Evolutionary conservation across 352 stramenopile genomes (phyloP).

Genomic region (Phytophthora rubi): DNA sequence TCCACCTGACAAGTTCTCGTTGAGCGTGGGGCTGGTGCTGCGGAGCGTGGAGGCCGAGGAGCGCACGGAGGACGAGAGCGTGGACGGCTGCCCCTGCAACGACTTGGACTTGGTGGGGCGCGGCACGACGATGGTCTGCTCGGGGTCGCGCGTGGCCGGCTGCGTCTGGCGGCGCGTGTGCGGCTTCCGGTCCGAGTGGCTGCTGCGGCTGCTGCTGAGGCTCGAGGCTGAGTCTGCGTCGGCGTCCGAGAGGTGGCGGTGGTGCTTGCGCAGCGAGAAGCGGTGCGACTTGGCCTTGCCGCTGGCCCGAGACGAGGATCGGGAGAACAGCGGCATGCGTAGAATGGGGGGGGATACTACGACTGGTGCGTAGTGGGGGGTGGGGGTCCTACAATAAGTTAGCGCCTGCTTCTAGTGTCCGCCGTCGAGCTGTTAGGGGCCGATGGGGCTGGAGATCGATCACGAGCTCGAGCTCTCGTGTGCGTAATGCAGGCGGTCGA

Average conservation of each 20-base stretch:
- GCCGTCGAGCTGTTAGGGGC: no score
- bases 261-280: constrained; percentile 78
- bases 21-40: constrained; percentile 45
- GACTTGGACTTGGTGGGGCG: constrained; percentile 25
- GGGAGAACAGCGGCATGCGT: constrained; percentile 74
- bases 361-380: constrained; percentile 14
- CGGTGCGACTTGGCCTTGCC: constrained; percentile 57
- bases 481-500: no score
- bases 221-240: constrained; percentile 14
- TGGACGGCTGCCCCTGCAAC: constrained; percentile 34
- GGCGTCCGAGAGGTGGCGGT: constrained; percentile 33
- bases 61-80: constrained; percentile 60
- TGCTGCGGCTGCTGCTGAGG: constrained; percentile 31
- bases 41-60: constrained; percentile 57
- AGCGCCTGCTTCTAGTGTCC: neutral
- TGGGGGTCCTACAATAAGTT: neutral
- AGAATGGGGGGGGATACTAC: constrained; percentile 15
- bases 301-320: constrained; percentile 38
- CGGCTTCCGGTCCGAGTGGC: constrained; percentile 29
- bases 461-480: no score
- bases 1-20: constrained; percentile 47
- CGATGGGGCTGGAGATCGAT: no score
- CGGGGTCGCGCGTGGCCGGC: constrained; percentile 19
- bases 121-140: constrained; percentile 36
- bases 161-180: constrained; percentile 25